phyloP scores from a whole-genome alignment of 1,139 yeast species.

The Protomyces pachydermus region DNA sequence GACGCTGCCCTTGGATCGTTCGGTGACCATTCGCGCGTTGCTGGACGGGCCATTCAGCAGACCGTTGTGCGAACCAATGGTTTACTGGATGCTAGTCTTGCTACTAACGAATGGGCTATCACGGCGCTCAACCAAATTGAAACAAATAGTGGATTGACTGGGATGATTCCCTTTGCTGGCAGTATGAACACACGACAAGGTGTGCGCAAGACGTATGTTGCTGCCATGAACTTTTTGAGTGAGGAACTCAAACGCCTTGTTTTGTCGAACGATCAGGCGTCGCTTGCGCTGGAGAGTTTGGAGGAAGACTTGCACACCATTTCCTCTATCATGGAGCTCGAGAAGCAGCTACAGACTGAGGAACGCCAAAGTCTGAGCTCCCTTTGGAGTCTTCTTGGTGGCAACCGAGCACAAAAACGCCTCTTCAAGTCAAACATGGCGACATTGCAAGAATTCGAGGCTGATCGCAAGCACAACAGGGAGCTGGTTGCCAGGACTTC shows the following conservation, averaged over 20 bases:
- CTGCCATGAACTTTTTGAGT: slow-evolving; percentile 15
- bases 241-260: slow-evolving; percentile 9
- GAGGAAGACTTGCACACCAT: slow-evolving; percentile 18
- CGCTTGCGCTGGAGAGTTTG: not conserved
- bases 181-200: slow-evolving; percentile 2
- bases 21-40: slow-evolving; percentile 11
- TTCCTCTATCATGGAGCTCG: slow-evolving; percentile 12
- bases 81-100: slow-evolving; percentile 15
- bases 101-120: slow-evolving; percentile 24
- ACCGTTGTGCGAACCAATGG: slow-evolving; percentile 18
- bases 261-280: slow-evolving; percentile 9
- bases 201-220: slow-evolving; percentile 15
- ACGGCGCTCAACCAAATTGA: slow-evolving; percentile 7
- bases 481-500: slow-evolving; percentile 19
- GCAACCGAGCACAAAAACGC: not conserved
- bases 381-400: slow-evolving; percentile 20
- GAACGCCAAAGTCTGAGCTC: slow-evolving; percentile 7
- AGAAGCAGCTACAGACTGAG: slow-evolving; percentile 11
- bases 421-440: slow-evolving; percentile 9
- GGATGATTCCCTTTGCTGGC: slow-evolving; percentile 11
- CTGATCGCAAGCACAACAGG: slow-evolving; percentile 1
- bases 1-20: slow-evolving; percentile 17
- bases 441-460: slow-evolving; percentile 7
- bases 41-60: slow-evolving; percentile 13
- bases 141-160: slow-evolving; percentile 1